phyloP scores from a whole-genome alignment of 2,329 filamentous ascomycete species.

The Aspergillus versicolor region DNA sequence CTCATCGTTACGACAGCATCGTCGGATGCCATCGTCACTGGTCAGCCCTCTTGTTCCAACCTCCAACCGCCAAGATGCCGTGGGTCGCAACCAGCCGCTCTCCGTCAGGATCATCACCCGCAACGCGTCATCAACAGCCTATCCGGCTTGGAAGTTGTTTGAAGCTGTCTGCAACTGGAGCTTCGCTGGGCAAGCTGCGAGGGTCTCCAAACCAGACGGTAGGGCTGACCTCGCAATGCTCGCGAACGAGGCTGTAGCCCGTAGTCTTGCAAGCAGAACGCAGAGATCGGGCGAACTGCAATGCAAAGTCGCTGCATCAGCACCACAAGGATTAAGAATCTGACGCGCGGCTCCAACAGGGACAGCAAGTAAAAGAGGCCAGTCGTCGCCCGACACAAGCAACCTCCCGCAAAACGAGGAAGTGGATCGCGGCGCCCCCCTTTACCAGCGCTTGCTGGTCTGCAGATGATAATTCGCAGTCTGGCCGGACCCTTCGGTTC shows the following conservation, averaged over 20 bases:
- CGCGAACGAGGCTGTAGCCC: too few relatives aligned
- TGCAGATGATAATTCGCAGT: constrained; percentile 2
- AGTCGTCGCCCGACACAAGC: not conserved
- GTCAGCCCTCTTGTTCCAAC: not conserved
- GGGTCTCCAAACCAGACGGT: not conserved
- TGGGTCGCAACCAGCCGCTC: constrained; percentile 1
- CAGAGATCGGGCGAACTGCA: too few relatives aligned
- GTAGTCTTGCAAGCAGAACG: too few relatives aligned
- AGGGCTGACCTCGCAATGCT: not conserved
- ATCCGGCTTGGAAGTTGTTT: not conserved
- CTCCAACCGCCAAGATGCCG: not conserved
- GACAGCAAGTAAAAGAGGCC: not conserved
- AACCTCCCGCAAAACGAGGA: not conserved
- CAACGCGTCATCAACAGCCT: constrained; percentile 3
- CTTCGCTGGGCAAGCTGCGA: not conserved
- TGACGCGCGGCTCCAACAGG: constrained; percentile 4
- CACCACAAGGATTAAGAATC: constrained; percentile 1
- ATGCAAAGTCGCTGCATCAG: not conserved
- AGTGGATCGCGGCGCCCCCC: not conserved
- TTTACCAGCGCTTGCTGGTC: not conserved
- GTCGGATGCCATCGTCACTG: not conserved
- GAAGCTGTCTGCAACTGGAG: not conserved
- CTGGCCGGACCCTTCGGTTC: not conserved
- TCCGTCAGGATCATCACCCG: not conserved
- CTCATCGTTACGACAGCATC: not conserved